Evolutionary conservation across 1,284 basidiomycete genomes (phyloP).

Genomic region (Moesziomyces globuligerus): DNA sequence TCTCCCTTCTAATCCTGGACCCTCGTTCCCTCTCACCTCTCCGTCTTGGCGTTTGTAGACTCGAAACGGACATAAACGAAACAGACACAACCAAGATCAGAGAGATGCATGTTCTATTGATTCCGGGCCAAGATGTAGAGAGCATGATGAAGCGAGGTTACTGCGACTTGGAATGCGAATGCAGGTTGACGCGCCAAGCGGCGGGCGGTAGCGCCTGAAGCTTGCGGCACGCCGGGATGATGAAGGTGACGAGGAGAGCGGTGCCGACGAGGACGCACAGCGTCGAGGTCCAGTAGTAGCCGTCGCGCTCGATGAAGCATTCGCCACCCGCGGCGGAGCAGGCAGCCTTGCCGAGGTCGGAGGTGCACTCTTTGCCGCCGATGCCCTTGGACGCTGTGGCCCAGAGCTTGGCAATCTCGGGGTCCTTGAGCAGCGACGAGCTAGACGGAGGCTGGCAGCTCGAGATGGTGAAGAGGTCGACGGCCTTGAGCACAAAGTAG

Average conservation of each 20-base stretch:
- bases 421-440: slow-evolving; percentile 26
- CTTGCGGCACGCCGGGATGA: slow-evolving; percentile 83
- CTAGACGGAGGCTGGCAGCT: slow-evolving; percentile 48
- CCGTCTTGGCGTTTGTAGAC: neutral
- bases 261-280: slow-evolving; percentile 82
- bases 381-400: slow-evolving; percentile 26
- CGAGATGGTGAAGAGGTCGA: slow-evolving; percentile 61
- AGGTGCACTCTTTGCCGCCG: slow-evolving; percentile 54
- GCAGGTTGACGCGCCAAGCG: slow-evolving; percentile 58
- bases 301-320: slow-evolving; percentile 86
- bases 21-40: too few relatives aligned
- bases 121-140: neutral
- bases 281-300: slow-evolving; percentile 87
- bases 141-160: neutral
- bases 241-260: slow-evolving; percentile 78
- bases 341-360: slow-evolving; percentile 75
- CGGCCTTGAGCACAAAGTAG: slow-evolving; percentile 83
- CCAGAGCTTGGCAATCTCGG: slow-evolving; percentile 42
- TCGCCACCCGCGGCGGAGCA: slow-evolving; percentile 81
- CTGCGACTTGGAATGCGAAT: slow-evolving; percentile 13
- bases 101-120: neutral
- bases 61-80: too few relatives aligned
- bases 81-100: neutral
- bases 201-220: slow-evolving; percentile 73
- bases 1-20: slow-evolving; percentile 15